These are phyloP conservation scores for Talaromyces adpressus DNA, from an alignment of 495 filamentous ascomycete species.

Conservation along the genomic window DNA sequence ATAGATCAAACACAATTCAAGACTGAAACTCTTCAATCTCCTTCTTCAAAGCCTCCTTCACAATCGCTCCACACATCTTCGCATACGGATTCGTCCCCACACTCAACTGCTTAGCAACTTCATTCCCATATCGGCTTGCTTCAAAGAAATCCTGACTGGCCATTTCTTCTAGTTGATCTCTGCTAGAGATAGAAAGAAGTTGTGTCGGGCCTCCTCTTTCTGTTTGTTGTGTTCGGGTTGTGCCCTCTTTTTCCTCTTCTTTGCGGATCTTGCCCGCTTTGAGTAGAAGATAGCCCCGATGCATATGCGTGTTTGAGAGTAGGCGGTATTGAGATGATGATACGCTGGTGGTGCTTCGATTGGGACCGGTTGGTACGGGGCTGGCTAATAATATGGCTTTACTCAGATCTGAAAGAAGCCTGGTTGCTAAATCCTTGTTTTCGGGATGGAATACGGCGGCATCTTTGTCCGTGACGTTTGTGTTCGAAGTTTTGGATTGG, in stretches of 20 bases:
- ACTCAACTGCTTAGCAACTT: constrained; percentile 65
- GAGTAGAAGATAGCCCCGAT: constrained; percentile 65
- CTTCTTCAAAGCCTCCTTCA: constrained; percentile 76
- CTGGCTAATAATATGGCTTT: constrained; percentile 61
- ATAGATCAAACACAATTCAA: constrained; percentile 3
- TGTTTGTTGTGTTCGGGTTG: background rate
- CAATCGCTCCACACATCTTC: constrained; percentile 82
- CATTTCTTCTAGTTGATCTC: constrained; percentile 59
- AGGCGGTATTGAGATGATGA: constrained; percentile 55
- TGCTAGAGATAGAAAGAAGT: constrained; percentile 21
- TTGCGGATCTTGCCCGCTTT: constrained; percentile 48
- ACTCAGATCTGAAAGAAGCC: constrained; percentile 54
- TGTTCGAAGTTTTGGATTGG: constrained; percentile 9
- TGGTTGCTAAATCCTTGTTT: constrained; percentile 20
- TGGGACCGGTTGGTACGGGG: constrained; percentile 33
- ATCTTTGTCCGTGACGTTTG: constrained; percentile 10
- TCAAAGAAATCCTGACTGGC: constrained; percentile 68
- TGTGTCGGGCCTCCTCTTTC: constrained; percentile 8
- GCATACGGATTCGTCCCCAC: constrained; percentile 82
- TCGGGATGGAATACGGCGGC: constrained; percentile 15
- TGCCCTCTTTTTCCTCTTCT: constrained; percentile 2
- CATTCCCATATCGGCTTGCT: constrained; percentile 72
- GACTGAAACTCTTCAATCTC: constrained; percentile 39
- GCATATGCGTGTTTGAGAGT: constrained; percentile 66
- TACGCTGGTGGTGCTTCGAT: constrained; percentile 32